A percentile compares a stretch with the other conserved stretches of the same genome.
These are phyloP conservation scores for Debaryomyces nepalensis DNA, from an alignment of 1,139 yeast species.

Conservation along the genomic window DNA sequence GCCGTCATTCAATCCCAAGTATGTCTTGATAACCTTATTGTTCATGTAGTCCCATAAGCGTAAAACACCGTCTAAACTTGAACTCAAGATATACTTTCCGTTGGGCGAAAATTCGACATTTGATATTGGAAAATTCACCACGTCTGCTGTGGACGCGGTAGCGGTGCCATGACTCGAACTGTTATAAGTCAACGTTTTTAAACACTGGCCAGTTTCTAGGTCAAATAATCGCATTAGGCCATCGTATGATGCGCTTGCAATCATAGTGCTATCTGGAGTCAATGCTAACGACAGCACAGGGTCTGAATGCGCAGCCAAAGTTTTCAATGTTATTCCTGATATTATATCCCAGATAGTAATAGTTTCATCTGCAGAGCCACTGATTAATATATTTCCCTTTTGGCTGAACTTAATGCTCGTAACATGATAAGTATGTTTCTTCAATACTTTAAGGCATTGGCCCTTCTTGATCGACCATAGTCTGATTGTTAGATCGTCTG, in stretches of 20 bases:
- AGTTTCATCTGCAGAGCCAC: conserved; percentile 91
- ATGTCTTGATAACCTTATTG: conserved; percentile 79
- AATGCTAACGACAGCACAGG: conserved; percentile 80
- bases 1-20: conserved; percentile 39
- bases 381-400: conserved; percentile 77
- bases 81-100: conserved; percentile 76
- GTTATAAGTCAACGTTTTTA: conserved; percentile 79
- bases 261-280: conserved; percentile 78
- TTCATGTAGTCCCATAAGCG: conserved; percentile 84
- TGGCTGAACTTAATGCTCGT: conserved; percentile 71
- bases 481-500: conserved; percentile 83
- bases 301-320: conserved; percentile 92
- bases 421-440: conserved; percentile 87
- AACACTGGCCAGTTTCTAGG: conserved; percentile 85
- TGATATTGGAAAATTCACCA: conserved; percentile 67
- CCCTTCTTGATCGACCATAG: conserved; percentile 66
- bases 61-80: conserved; percentile 79
- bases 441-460: conserved; percentile 60
- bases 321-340: conserved; percentile 71
- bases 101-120: conserved; percentile 79
- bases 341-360: conserved; percentile 87
- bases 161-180: conserved; percentile 63
- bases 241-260: conserved; percentile 88
- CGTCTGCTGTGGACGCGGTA: conserved; percentile 59
- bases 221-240: conserved; percentile 91